These are phyloP conservation scores for Pisolithus thermaeus DNA, from an alignment of 1,284 basidiomycete genomes.

Conservation along the genomic window DNA sequence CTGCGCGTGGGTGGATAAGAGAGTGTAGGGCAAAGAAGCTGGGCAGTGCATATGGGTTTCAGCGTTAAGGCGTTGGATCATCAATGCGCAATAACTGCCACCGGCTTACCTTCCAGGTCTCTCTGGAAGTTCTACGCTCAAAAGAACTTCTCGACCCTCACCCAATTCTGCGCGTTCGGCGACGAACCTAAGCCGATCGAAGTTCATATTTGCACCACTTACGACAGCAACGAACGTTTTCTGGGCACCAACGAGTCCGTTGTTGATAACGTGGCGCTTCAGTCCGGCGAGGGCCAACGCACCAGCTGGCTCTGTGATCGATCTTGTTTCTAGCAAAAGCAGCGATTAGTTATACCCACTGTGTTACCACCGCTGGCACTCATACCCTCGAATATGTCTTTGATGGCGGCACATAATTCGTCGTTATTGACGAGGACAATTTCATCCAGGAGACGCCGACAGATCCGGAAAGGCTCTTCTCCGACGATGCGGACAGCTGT, in stretches of 20 bases:
- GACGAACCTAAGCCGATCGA: constrained; percentile 92
- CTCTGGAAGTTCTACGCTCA: constrained; percentile 93
- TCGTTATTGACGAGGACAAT: constrained; percentile 89
- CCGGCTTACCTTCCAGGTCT: constrained; percentile 72
- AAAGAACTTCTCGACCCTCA: constrained; percentile 88
- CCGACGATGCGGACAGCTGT: constrained; percentile 98
- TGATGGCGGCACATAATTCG: constrained; percentile 97
- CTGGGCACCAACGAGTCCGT: constrained; percentile 75
- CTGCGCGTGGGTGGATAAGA: constrained; percentile 83
- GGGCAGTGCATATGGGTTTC: neutral
- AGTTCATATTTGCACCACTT: constrained; percentile 99
- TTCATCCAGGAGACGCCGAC: constrained; percentile 80
- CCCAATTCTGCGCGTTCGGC: constrained; percentile 97
- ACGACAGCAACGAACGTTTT: constrained; percentile 90
- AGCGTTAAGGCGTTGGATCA: constrained; percentile 5
- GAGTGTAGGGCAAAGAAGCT: constrained; percentile 89
- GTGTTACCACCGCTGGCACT: neutral
- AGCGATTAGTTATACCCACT: constrained; percentile 2
- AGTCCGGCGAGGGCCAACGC: constrained; percentile 90
- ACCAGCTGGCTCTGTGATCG: constrained; percentile 95
- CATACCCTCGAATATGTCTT: constrained; percentile 96
- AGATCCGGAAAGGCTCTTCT: constrained; percentile 92
- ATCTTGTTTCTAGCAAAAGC: constrained; percentile 72
- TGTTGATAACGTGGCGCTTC: constrained; percentile 82
- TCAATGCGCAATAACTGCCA: constrained; percentile 1